Evolutionary conservation across 768 basidiomycete species (phyloP).

Genomic region (Trametes punicea): DNA sequence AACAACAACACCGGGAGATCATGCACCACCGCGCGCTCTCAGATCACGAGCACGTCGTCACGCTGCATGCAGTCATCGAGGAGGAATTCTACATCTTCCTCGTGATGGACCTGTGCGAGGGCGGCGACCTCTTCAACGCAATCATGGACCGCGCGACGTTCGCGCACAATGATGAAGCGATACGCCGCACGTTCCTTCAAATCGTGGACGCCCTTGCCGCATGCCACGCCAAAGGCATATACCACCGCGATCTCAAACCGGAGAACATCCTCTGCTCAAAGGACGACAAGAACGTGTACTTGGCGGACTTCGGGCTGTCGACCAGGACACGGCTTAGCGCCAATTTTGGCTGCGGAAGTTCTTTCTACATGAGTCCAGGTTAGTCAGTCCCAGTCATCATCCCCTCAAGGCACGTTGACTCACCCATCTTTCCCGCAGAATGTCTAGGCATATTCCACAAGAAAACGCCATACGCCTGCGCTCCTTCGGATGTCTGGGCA

Average conservation of each 20-base stretch:
- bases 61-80: conserved; percentile 25
- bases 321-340: conserved; percentile 20
- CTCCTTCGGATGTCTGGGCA: conserved; percentile 92
- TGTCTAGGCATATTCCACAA: conserved; percentile 73
- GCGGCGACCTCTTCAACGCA: conserved; percentile 48
- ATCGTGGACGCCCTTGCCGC: conserved; percentile 50
- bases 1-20: conserved; percentile 27
- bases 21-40: conserved; percentile 23
- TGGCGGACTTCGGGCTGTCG: conserved; percentile 53
- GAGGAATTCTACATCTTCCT: conserved; percentile 31
- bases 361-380: conserved; percentile 35
- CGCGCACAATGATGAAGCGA: conserved; percentile 40
- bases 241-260: conserved; percentile 57
- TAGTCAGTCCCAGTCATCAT: conserved; percentile 6
- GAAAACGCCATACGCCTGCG: conserved; percentile 71
- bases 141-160: conserved; percentile 38
- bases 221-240: conserved; percentile 47
- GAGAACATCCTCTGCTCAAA: conserved; percentile 47
- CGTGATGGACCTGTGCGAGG: conserved; percentile 29
- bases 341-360: conserved; percentile 30
- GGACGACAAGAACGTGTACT: conserved; percentile 38
- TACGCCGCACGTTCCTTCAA: conserved; percentile 48
- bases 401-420: conserved; percentile 1
- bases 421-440: conserved; percentile 48
- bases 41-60: conserved; percentile 23